Base-by-base conservation (phyloP, 2,329 filamentous ascomycete species). In the Cryoendolithus antarcticus region DNA sequence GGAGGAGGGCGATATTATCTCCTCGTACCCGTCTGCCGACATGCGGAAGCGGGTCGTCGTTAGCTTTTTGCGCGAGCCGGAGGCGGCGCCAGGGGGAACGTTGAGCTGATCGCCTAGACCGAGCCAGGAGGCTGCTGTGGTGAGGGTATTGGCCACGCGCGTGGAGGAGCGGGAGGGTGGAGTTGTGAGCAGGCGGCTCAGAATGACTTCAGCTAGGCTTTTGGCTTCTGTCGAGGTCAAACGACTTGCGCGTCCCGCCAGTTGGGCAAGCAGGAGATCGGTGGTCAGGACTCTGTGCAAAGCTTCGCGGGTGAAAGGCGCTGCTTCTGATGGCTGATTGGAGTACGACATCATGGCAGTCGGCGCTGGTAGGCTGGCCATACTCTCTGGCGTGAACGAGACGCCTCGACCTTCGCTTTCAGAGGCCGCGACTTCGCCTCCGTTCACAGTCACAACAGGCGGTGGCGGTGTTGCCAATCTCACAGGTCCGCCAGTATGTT, bases 381-480 rank as follows among this genome's bases (percentile, higher is more conserved):
- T 19, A 19, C 15, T 19, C 30, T 41, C 27, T 10, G 39, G 39
- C 21, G 39, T 41, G 10, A 34, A 35, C n/a, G 39, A 33, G 4
- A 43, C 35, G 6, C 19, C 39, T 40, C 48, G 41, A 41, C 38
- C 45, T 12, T 48, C 48, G 24, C 38, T 44, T 15, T 53, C 50
- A 12, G 30, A 30, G 10, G n/a, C 8, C 9, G 49, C 48, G 44
- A 51, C 44, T 49, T 69, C 63, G 35, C 71, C 71, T 35, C 73
- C 15, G 15, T 19, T 75, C 13, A 75, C 64, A 6, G 74, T 62
- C 2, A 73, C 58, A 7, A 69, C 66, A 0, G 72, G 71, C 1
- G 63, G 61, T 6, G 70, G 70, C 9, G 71, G 71, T 6, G 77
- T 82, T 15, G 77, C 76, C 9, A 82, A 62, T 41, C 75, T 66